phyloP scores from a whole-genome alignment of 192 early-diverging fungal species.

The Pecoramyces ruminantium region DNA sequence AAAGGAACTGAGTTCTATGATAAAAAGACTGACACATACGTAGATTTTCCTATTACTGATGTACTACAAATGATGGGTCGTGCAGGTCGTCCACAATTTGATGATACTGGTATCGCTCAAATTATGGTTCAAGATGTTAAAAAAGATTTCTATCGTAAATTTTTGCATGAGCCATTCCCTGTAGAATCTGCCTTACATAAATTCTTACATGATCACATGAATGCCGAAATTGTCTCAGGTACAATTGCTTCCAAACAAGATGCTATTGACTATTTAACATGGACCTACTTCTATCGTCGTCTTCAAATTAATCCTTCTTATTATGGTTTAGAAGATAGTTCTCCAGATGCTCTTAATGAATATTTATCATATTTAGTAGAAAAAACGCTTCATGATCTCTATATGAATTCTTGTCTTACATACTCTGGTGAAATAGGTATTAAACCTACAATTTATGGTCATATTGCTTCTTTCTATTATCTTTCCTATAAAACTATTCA shows the following conservation, averaged over 20 bases:
- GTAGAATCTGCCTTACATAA: slow-evolving; percentile 66
- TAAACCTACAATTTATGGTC: slow-evolving; percentile 52
- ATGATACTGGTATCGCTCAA: slow-evolving; percentile 75
- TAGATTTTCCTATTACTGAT: slow-evolving; percentile 95
- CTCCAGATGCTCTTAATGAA: slow-evolving; percentile 42
- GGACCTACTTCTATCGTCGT: slow-evolving; percentile 91
- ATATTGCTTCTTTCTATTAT: slow-evolving; percentile 85
- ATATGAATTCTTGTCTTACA: slow-evolving; percentile 4
- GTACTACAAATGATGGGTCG: slow-evolving; percentile 98
- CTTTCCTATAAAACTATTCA: slow-evolving; percentile 65
- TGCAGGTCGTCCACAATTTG: slow-evolving; percentile 91
- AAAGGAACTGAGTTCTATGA: slow-evolving; percentile 98
- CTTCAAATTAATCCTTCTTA: slow-evolving; percentile 87
- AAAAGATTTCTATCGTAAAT: slow-evolving; percentile 97
- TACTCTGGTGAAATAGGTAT: slow-evolving; percentile 59
- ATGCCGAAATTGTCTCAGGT: slow-evolving; percentile 81
- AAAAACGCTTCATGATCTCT: slow-evolving; percentile 44
- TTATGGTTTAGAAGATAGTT: slow-evolving; percentile 70
- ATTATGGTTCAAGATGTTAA: slow-evolving; percentile 91
- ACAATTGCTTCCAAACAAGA: slow-evolving; percentile 83
- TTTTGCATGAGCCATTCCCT: slow-evolving; percentile 89
- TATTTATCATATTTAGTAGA: slow-evolving; percentile 72
- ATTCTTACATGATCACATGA: slow-evolving; percentile 70
- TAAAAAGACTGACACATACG: slow-evolving; percentile 71
- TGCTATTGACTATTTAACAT: slow-evolving; percentile 84